Base-by-base conservation (phyloP, 371 early-diverging fungal genomes). In the Globomyces sp. region DNA sequence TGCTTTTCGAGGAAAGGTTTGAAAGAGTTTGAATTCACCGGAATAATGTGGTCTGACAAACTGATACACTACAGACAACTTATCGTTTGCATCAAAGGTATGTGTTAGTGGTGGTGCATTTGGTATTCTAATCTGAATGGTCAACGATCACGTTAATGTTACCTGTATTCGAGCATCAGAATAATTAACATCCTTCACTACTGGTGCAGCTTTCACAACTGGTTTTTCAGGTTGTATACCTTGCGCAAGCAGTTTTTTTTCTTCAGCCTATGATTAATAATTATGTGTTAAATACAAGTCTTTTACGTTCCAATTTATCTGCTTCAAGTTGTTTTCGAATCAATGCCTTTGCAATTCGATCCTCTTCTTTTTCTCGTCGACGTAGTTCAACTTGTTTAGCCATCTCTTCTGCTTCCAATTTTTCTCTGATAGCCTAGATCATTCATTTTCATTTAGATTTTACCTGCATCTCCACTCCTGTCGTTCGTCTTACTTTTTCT, bases 251-350 rank as follows among this genome's bases (percentile, higher is more conserved):
- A 63, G 67, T 49, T 77, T 79, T 11, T 72, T 71, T 47, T 74
- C 73, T 45, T 82, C 80, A 4, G 59, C 49, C 80, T 80, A 59
- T 36, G 6, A 2, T 55, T 46, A 51, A 24, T 24, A 24, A 24
- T 24, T 24, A 24, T 24, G 24, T 41, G 39, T 11, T 47, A 40
- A 39, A 24, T 58, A 64, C 71, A 64, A 58, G 52, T n/a, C 60
- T 41, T 8, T 66, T 44, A 9, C 79, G 36, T 34, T 90, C 92
- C 24, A 74, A 78, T 75, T 89, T 92, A 70, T 94, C 94, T 41
- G 81, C 83, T 70, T 94, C 94, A 67, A 95, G 91, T 74, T 90
- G 89, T n/a, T 87, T 86, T 76, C 88, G 89, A 66, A 95, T 89
- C 62, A 85, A 83, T 40, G 82, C 86, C 51, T 85, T 87, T 8